Conservation (phyloP, 495 filamentous ascomycete species). For the Neurospora sp. region DNA sequence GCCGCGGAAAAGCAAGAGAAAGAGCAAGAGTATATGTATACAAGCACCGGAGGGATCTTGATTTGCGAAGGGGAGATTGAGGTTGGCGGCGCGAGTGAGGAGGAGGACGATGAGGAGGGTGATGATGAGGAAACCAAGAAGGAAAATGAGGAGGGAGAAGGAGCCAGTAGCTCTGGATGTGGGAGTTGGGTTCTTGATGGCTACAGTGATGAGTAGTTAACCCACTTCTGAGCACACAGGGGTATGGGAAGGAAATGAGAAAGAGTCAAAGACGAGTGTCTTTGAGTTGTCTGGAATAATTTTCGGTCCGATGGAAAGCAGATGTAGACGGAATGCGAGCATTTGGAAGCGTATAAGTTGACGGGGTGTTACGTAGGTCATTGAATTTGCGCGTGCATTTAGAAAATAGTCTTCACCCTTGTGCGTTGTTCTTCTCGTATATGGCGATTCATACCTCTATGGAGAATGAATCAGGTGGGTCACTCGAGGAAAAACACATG, state of each 20-base stretch:
- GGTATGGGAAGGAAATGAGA: not conserved
- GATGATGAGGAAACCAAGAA: not conserved
- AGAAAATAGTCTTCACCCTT: not conserved
- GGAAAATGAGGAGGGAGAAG: not conserved
- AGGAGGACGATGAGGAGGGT: not conserved
- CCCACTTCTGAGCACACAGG: not conserved
- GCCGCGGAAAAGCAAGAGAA: not conserved
- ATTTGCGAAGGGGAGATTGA: not conserved
- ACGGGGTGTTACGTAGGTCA: not conserved
- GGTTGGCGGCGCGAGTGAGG: not conserved
- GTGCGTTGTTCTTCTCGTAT: not conserved
- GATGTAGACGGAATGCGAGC: not conserved
- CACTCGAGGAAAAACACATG: not conserved
- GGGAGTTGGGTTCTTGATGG: not conserved
- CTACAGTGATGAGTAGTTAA: not conserved
- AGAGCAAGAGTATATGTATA: not conserved
- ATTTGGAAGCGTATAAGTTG: not conserved
- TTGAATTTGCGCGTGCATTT: not conserved
- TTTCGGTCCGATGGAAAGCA: not conserved
- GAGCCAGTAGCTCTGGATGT: not conserved
- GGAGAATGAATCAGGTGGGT: not conserved
- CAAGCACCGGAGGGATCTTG: not conserved
- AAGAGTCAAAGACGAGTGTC: not conserved
- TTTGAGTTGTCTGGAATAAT: not conserved
- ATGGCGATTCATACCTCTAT: not conserved